phyloP scores from a whole-genome alignment of 768 basidiomycete species.

The Chiua virens region DNA sequence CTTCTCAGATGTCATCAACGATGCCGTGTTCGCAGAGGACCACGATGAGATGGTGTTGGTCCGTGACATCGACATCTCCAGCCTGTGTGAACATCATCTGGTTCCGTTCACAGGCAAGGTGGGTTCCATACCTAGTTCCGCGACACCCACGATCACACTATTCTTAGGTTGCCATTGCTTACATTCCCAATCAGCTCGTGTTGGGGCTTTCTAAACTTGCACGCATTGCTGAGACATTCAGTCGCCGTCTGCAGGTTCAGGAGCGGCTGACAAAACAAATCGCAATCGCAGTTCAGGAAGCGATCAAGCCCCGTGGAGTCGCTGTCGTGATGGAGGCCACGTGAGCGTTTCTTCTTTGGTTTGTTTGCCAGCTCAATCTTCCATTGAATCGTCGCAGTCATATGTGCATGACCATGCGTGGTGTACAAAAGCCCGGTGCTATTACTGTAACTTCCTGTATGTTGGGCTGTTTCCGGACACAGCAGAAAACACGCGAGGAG shows the following conservation, averaged over 20 bases:
- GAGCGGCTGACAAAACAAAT: conserved; percentile 98
- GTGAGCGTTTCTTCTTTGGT: conserved; percentile 48
- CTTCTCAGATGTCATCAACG: conserved; percentile 89
- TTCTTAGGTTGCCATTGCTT: conserved; percentile 89
- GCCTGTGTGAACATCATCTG: conserved; percentile 97
- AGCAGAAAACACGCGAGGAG: conserved; percentile 98
- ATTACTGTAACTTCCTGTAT: conserved; percentile 96
- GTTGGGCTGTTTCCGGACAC: conserved; percentile 97
- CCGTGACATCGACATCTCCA: conserved; percentile 94
- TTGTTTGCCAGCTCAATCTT: conserved; percentile 9
- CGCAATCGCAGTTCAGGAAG: conserved; percentile 96
- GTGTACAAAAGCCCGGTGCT: conserved; percentile 97
- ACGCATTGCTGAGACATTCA: conserved; percentile 95
- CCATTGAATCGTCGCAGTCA: conserved; percentile 51
- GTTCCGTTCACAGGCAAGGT: conserved; percentile 98
- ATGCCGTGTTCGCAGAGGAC: conserved; percentile 97
- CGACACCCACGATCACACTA: conserved; percentile 19
- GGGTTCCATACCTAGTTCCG: conserved; percentile 29
- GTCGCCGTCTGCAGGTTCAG: conserved; percentile 93
- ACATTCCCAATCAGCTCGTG: conserved; percentile 94
- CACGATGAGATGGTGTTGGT: conserved; percentile 99
- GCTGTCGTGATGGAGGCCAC: conserved; percentile 99
- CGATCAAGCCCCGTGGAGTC: conserved; percentile 95
- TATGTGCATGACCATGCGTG: conserved; percentile 99
- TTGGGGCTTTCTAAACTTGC: conserved; percentile 96